phyloP scores from a whole-genome alignment of 768 basidiomycete genomes.

The Lactarius sp. region DNA sequence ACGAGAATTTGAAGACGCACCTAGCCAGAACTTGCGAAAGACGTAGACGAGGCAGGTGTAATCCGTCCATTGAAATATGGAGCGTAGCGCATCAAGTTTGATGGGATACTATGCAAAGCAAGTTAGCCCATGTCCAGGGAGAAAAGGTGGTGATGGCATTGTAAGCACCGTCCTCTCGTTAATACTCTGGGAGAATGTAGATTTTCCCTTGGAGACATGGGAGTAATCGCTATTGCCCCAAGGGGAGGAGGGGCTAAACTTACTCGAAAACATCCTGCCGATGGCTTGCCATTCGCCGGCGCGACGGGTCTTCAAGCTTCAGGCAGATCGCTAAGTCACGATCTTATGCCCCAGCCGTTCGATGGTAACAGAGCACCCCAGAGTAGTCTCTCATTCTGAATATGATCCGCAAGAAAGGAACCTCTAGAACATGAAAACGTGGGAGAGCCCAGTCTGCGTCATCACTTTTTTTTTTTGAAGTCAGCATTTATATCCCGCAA shows the following conservation, averaged over 20 bases:
- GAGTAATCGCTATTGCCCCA: no score
- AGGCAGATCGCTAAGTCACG: constrained; percentile 4
- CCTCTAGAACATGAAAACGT: not conserved
- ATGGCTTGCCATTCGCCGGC: not conserved
- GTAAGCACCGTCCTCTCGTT: not conserved
- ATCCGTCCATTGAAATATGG: constrained; percentile 48
- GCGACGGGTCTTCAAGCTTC: not conserved
- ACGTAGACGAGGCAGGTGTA: constrained; percentile 33
- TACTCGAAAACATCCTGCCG: not conserved
- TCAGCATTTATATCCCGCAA: no score
- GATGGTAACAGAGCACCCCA: not conserved
- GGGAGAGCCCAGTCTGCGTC: not conserved
- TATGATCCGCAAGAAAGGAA: constrained; percentile 5
- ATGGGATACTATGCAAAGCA: constrained; percentile 18
- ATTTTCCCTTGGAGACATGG: not conserved
- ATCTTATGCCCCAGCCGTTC: not conserved
- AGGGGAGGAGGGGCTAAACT: not conserved
- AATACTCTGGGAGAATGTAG: not conserved
- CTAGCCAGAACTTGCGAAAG: constrained; percentile 26
- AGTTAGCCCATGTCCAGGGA: no score
- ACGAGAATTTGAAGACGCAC: constrained; percentile 7
- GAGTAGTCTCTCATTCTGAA: not conserved
- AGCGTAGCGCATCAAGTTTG: constrained; percentile 43
- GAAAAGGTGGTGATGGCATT: not conserved
- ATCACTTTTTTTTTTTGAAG: no score